Evolutionary conservation across 2,329 filamentous ascomycete species (phyloP).

Genomic region (Fusarium marasasianum): DNA sequence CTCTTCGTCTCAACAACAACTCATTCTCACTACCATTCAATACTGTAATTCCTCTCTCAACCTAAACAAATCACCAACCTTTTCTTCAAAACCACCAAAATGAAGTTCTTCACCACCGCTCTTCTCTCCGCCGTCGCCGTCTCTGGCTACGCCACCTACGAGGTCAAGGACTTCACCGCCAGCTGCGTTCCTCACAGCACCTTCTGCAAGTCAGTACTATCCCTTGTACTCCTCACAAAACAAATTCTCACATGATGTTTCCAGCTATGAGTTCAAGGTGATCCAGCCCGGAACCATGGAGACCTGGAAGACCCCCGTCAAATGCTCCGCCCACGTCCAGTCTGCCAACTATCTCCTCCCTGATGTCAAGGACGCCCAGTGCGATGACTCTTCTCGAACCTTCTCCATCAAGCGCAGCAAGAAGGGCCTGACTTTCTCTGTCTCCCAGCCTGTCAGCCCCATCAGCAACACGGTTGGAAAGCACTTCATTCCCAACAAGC

Average conservation of each 20-base stretch:
- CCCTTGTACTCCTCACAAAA: background rate
- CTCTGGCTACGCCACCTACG: background rate
- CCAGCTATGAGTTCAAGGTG: conserved; percentile 27
- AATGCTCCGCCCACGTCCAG: conserved; percentile 38
- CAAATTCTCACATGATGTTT: background rate
- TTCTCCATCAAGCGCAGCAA: conserved; percentile 38
- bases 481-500: conserved; percentile 40
- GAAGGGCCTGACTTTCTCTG: conserved; percentile 40
- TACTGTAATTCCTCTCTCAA: background rate
- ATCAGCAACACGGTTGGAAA: conserved; percentile 37
- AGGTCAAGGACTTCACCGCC: conserved; percentile 26
- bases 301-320: conserved; percentile 30
- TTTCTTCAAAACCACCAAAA: conserved; percentile 6
- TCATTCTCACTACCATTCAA: background rate
- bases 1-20: background rate
- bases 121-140: conserved; percentile 16
- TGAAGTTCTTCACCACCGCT: conserved; percentile 31
- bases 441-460: conserved; percentile 43
- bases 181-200: conserved; percentile 18
- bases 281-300: conserved; percentile 39
- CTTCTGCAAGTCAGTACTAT: conserved; percentile 14
- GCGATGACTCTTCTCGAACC: conserved; percentile 44
- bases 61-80: background rate
- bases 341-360: conserved; percentile 42
- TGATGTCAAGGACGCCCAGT: conserved; percentile 42